These are phyloP conservation scores for Cordyceps militaris DNA, from an alignment of 2,329 filamentous ascomycete species.

Conservation along the genomic window DNA sequence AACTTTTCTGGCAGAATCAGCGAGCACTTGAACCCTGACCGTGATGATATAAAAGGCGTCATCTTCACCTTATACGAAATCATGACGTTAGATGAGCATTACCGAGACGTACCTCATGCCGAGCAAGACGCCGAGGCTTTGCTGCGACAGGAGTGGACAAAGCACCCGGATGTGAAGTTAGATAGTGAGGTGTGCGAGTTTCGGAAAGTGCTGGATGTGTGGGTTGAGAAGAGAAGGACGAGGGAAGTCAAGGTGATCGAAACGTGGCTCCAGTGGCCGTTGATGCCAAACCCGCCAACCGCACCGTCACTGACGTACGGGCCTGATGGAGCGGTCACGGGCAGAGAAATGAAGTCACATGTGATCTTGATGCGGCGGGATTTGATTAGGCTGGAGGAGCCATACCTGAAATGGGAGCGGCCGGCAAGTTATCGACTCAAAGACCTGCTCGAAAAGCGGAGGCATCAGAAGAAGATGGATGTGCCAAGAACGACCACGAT, in stretches of 20 bases:
- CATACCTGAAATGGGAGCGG: constrained; percentile 9
- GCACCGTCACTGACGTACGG: not conserved
- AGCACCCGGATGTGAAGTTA: constrained; percentile 26
- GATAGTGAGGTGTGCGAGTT: constrained; percentile 22
- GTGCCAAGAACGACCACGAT: not conserved
- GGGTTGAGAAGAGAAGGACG: constrained; percentile 19
- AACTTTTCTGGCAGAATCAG: constrained; percentile 22
- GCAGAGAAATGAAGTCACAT: not conserved
- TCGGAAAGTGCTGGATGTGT: constrained; percentile 16
- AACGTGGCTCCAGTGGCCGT: constrained; percentile 15
- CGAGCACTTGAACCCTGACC: not conserved
- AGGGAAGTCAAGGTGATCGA: constrained; percentile 1
- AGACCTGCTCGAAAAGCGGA: not conserved
- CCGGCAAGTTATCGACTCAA: constrained; percentile 10
- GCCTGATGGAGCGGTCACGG: not conserved
- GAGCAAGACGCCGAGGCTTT: constrained; percentile 20
- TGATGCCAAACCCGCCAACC: constrained; percentile 13
- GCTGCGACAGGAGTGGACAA: constrained; percentile 20
- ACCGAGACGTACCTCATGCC: constrained; percentile 19
- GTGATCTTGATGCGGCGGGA: not conserved
- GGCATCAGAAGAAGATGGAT: not conserved
- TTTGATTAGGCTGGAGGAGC: not conserved
- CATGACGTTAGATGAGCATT: constrained; percentile 16
- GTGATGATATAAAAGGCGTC: not conserved
- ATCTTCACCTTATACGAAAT: not conserved